These are phyloP conservation scores for Conticribra weissflogii DNA, from an alignment of 108 stramenopile species.

Conservation along the genomic window DNA sequence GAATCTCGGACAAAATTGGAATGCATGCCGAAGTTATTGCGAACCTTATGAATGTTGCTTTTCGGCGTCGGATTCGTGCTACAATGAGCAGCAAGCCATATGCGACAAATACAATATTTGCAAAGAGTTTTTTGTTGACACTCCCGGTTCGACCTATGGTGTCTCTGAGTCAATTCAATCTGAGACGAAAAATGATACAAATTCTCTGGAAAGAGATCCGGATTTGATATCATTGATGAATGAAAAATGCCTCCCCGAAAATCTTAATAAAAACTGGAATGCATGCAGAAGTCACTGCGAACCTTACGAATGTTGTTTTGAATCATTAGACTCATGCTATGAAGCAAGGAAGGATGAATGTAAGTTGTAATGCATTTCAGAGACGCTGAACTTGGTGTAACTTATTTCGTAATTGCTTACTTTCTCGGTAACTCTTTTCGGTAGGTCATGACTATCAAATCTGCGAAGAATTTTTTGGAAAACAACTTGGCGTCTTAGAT, in stretches of 20 bases:
- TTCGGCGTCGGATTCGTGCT: neutral
- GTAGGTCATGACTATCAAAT: constrained; percentile 10
- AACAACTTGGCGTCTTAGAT: neutral
- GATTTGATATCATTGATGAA: neutral
- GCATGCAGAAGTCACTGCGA: constrained; percentile 11
- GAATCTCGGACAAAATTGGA: constrained; percentile 1
- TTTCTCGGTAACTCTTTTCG: no score
- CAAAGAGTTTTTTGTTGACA: constrained; percentile 4
- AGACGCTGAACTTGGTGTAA: no score
- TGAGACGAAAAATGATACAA: neutral
- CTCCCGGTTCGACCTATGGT: no score
- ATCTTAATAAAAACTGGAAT: constrained; percentile 12
- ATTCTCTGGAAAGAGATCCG: neutral
- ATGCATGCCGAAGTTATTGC: constrained; percentile 8
- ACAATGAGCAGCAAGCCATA: neutral
- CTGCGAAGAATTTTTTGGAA: constrained; percentile 17
- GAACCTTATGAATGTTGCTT: constrained; percentile 19
- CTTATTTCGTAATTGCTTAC: no score
- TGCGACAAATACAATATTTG: constrained; percentile 2
- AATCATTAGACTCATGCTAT: neutral
- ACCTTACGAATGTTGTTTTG: constrained; percentile 28
- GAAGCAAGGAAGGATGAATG: neutral
- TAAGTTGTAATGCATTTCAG: no score
- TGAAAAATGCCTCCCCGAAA: constrained; percentile 5
- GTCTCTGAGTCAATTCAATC: no score